phyloP scores from a whole-genome alignment of 768 basidiomycete genomes.

The Xerocomellus intermedius region DNA sequence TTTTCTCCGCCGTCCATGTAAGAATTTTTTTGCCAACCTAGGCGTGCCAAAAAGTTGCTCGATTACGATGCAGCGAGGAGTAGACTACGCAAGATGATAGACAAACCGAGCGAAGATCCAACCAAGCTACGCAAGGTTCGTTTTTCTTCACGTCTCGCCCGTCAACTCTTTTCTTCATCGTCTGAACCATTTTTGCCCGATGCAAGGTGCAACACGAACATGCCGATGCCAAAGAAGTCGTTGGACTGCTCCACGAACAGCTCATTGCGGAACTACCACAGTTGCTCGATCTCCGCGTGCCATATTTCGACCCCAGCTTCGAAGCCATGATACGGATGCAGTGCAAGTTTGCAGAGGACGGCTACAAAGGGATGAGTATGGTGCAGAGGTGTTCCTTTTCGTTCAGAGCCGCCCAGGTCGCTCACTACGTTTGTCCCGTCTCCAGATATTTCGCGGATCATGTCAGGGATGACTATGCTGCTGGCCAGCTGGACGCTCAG shows the following conservation, averaged over 20 bases:
- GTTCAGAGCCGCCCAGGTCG: background rate
- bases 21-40: background rate
- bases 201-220: constrained; percentile 85
- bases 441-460: constrained; percentile 82
- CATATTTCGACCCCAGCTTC: constrained; percentile 97
- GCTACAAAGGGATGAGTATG: constrained; percentile 93
- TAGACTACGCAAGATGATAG: constrained; percentile 84
- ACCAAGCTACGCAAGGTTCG: constrained; percentile 81
- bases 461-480: constrained; percentile 95
- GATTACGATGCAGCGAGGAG: constrained; percentile 95
- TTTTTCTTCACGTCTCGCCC: background rate
- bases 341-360: constrained; percentile 95
- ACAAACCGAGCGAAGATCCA: constrained; percentile 92
- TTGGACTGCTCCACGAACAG: constrained; percentile 89
- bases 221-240: constrained; percentile 93
- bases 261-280: constrained; percentile 89
- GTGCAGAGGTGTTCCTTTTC: constrained; percentile 67
- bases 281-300: constrained; percentile 90
- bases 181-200: background rate
- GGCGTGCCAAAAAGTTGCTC: constrained; percentile 60
- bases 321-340: constrained; percentile 99
- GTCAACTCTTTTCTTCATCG: background rate
- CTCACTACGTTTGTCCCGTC: background rate
- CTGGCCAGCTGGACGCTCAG: constrained; percentile 93
- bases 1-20: background rate